Base-by-base conservation (phyloP, 176 grass and related monocot species). In the Dendrocalamus sinicus region DNA sequence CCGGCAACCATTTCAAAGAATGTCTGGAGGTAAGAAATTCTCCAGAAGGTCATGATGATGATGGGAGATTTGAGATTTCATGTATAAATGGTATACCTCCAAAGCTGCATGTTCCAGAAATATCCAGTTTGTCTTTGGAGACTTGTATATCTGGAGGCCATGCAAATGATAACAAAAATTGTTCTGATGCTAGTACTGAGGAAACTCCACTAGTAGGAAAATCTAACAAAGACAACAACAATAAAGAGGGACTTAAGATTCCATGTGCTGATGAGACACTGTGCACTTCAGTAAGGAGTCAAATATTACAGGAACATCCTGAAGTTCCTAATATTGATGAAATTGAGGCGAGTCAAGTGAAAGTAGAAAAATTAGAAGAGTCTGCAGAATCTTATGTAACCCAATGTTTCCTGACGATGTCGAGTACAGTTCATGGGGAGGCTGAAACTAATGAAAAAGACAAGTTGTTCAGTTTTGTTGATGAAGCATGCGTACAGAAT, bases 401-500 rank as follows among this genome's bases (percentile, higher is more conserved):
- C 84, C 51, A 76, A 30, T 53, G 44, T 75, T 67, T 43, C 69
- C 70, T n/a, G 20, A 72, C 17, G 44, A 47, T 44, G 24, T 77
- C 57, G 61, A 87, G 55, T 39, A 73, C 19, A 58, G 82, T 53
- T 69, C 50, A 84, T 23, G 55, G 14, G 61, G 83, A 73, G 30
- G 59, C 19, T 68, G 60, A 85, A 74, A 72, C 45, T 73, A 48
- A 2, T 53, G 48, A 86, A 67, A 62, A 84, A 72, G 71, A 78
- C 86, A 86, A 47, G 26, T 8, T 72, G 77, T 78, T 81, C 20
- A 70, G 63, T 88, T 74, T 73, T 78, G 62, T 61, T 72, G 58
- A 79, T 67, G 71, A 81, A 80, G 40, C 85, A 84, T 64, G n/a
- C 48, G 57, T 79, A 54, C 80, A 86, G 35, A 84, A 86, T 67